Base-by-base conservation (phyloP, 1,284 basidiomycete species). In the Rhodotorula mucilaginosa region DNA sequence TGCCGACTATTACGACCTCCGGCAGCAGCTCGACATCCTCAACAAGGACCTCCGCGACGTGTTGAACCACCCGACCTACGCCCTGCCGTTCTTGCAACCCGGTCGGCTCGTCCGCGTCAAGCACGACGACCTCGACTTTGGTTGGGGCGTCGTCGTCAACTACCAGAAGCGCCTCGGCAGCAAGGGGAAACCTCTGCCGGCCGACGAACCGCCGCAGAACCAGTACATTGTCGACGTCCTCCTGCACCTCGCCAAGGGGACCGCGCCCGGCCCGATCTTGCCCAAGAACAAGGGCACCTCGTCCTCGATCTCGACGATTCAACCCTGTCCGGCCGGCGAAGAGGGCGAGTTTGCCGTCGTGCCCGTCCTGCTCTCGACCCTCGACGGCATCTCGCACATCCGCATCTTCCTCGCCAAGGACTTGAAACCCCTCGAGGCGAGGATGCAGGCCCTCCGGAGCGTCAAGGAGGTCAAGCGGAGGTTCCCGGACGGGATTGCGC, bases 171-270 rank as follows among this genome's bases (percentile, higher is more conserved):
- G 92, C 16, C 19, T 73, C 13, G 77, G 61, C 63, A 77, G 63
- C 65, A 79, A 64, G 75, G 75, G 75, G 67, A 76, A 76, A 65
- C 73, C 75, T 26, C 59, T 88, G 85, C 79, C 84, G 82, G 85
- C 84, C 68, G 81, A 86, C 29, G 91, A 93, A 59, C 88, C 90
- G 19, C 88, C 93, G 1, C 94, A 97, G 79, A 90, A 93, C 78
- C 90, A 93, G 79, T 99, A 96, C 80, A 87, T 98, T 69, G 84
- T 99, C 47, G 95, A 98, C 74, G 92, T 97, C n/a, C 87, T 99
- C 19, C 84, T 98, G 48, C 88, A 91, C 75, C 91, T 92, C 76
- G 88, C 90, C 0, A 82, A 84, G 5, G 91, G 89, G 1, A 86
- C 89, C 2, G 79, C 83, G 2, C 81, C 89, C 13, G 84, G 89